A percentile compares a stretch with the other conserved stretches of the same genome.
phyloP scores from a whole-genome alignment of 2,329 filamentous ascomycete species.

The Aspergillus piperis region DNA sequence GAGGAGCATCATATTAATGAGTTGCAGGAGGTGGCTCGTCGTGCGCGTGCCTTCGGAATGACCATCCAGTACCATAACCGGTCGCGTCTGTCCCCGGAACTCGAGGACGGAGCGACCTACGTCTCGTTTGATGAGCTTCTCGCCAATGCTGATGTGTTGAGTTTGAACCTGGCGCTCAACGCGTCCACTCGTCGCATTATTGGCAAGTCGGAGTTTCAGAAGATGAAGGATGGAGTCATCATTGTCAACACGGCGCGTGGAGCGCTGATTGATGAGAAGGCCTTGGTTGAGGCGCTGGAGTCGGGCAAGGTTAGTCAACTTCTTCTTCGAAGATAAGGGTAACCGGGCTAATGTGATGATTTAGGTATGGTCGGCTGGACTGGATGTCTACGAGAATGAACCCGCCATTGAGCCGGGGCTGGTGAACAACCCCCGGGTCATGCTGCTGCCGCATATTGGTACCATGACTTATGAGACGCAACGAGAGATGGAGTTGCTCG shows the following conservation, averaged over 20 bases:
- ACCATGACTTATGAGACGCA: conserved; percentile 63
- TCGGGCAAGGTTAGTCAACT: conserved; percentile 42
- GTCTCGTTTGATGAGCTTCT: conserved; percentile 50
- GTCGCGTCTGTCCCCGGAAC: conserved; percentile 41
- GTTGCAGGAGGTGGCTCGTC: conserved; percentile 47
- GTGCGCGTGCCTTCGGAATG: conserved; percentile 50
- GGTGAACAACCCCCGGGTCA: conserved; percentile 46
- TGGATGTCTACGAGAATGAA: conserved; percentile 53
- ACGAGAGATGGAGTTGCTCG: conserved; percentile 62
- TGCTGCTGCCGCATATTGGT: conserved; percentile 62
- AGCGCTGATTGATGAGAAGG: conserved; percentile 50
- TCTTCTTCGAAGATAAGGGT: neutral
- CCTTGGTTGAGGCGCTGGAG: conserved; percentile 47
- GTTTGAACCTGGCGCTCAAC: conserved; percentile 49
- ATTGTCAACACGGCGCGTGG: conserved; percentile 50
- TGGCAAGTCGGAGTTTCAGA: conserved; percentile 45
- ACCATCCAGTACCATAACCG: conserved; percentile 52
- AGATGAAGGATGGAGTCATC: conserved; percentile 49
- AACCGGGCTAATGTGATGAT: neutral
- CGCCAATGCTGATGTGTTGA: conserved; percentile 49
- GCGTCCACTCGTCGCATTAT: conserved; percentile 50
- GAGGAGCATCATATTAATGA: neutral
- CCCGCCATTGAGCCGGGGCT: conserved; percentile 51
- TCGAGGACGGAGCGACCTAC: conserved; percentile 46
- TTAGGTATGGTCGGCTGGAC: conserved; percentile 45